Conservation (phyloP, 352 stramenopile species). For the Globisporangium recalcitrans region DNA sequence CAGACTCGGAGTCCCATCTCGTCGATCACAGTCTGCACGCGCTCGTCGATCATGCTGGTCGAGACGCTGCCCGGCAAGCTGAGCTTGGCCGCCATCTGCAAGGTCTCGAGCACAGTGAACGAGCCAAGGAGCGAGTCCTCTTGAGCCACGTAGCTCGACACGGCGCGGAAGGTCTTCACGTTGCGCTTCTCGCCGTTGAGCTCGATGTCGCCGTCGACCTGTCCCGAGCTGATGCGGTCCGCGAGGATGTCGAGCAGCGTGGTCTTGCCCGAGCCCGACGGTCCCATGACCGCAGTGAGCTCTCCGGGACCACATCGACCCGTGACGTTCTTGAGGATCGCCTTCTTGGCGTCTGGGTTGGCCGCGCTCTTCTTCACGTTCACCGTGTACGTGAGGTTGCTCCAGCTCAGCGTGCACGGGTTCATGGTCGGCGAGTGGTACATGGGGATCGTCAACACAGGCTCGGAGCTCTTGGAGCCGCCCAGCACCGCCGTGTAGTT, state of each 20-base stretch:
- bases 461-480: not conserved
- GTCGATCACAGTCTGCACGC: conserved; percentile 62
- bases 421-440: conserved; percentile 8
- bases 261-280: conserved; percentile 58
- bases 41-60: conserved; percentile 26
- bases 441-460: not conserved
- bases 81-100: conserved; percentile 54
- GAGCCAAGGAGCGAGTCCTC: conserved; percentile 59
- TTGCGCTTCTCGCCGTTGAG: conserved; percentile 44
- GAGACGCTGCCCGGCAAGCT: conserved; percentile 38
- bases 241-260: conserved; percentile 62
- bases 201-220: conserved; percentile 45
- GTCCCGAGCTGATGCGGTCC: conserved; percentile 32
- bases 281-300: conserved; percentile 64
- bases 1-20: conserved; percentile 59
- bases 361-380: conserved; percentile 24
- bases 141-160: conserved; percentile 63
- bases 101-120: conserved; percentile 62
- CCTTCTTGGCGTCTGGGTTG: conserved; percentile 10
- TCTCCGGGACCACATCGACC: conserved; percentile 51
- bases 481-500: conserved; percentile 3
- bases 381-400: conserved; percentile 59
- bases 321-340: conserved; percentile 53
- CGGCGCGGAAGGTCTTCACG: conserved; percentile 30
- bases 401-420: conserved; percentile 58